Evolutionary conservation across 345 rosid genomes (phyloP).

Genomic region (Salix dunnii): DNA sequence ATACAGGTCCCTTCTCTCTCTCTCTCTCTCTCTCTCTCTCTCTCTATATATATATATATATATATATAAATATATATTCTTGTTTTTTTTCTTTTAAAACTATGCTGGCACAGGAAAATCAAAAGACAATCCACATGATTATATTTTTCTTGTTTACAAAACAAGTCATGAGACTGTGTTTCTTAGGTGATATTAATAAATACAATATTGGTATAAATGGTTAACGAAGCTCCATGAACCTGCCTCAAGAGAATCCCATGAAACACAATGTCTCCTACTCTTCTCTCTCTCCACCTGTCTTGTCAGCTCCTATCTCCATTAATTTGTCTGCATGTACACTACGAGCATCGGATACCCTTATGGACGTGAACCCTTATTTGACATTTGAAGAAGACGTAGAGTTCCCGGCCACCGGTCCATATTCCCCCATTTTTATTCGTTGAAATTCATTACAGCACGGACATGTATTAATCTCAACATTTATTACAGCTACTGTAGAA

Average conservation of each 20-base stretch:
- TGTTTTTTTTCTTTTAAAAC: not conserved
- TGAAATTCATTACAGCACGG: not conserved
- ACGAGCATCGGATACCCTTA: constrained; percentile 40
- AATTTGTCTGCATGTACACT: constrained; percentile 23
- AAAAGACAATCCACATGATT: not conserved
- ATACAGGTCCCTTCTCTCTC: too few relatives aligned
- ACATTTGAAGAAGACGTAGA: constrained; percentile 12
- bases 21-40: too few relatives aligned
- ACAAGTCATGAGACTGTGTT: constrained; percentile 12
- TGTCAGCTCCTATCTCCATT: constrained; percentile 7
- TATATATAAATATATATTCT: too few relatives aligned
- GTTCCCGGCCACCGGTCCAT: constrained; percentile 1
- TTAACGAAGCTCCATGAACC: not conserved
- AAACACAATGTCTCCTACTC: not conserved
- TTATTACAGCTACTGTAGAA: not conserved
- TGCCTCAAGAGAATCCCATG: constrained; percentile 8
- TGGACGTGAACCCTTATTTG: constrained; percentile 16
- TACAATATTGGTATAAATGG: not conserved
- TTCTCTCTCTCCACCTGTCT: constrained; percentile 19
- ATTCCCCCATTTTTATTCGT: not conserved
- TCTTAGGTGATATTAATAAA: not conserved
- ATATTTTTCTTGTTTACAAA: too few relatives aligned
- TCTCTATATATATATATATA: too few relatives aligned
- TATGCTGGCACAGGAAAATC: not conserved
- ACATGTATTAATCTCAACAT: too few relatives aligned